Conservation (phyloP, 2,329 filamentous ascomycete genomes). For the Colletotrichum kahawae region DNA sequence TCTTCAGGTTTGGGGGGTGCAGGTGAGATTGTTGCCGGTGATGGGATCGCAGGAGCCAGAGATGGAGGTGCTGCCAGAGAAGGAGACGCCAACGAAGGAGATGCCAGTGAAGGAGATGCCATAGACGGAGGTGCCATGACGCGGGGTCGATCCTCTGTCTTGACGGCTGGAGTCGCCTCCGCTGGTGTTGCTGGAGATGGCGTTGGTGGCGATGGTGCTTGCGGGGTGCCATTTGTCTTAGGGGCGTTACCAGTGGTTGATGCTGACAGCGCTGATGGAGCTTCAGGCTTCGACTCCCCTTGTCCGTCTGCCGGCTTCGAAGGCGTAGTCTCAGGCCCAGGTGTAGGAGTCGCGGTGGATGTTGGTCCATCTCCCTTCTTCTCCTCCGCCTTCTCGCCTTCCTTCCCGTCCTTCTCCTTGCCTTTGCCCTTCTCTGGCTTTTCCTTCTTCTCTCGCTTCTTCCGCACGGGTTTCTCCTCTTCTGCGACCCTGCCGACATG, state of each 20-base stretch:
- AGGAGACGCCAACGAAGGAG: not conserved
- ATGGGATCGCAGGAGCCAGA: not conserved
- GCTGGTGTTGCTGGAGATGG: not conserved
- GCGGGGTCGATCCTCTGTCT: conserved; percentile 8
- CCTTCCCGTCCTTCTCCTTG: conserved; percentile 29
- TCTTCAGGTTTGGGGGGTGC: conserved; percentile 30
- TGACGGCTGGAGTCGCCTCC: not conserved
- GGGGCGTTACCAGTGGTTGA: not conserved
- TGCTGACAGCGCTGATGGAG: not conserved
- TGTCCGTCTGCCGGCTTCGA: not conserved
- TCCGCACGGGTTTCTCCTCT: conserved; percentile 60
- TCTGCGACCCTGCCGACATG: conserved; percentile 71
- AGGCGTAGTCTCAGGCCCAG: not conserved
- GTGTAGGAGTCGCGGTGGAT: not conserved
- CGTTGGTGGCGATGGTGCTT: not conserved
- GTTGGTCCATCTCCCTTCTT: not conserved
- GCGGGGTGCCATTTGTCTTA: not conserved
- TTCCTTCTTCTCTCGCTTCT: conserved; percentile 61
- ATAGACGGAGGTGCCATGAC: not conserved
- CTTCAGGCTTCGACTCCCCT: not conserved
- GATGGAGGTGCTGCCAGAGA: not conserved
- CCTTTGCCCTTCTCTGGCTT: conserved; percentile 39
- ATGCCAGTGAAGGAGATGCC: not conserved
- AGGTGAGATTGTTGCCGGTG: conserved; percentile 18
- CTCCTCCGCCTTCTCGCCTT: conserved; percentile 12